Percentiles rank a stretch among this genome's conserved stretches.
These are phyloP conservation scores for Pulicaria dysenterica DNA, from an alignment of 129 eudicot species.

Conservation along the genomic window DNA sequence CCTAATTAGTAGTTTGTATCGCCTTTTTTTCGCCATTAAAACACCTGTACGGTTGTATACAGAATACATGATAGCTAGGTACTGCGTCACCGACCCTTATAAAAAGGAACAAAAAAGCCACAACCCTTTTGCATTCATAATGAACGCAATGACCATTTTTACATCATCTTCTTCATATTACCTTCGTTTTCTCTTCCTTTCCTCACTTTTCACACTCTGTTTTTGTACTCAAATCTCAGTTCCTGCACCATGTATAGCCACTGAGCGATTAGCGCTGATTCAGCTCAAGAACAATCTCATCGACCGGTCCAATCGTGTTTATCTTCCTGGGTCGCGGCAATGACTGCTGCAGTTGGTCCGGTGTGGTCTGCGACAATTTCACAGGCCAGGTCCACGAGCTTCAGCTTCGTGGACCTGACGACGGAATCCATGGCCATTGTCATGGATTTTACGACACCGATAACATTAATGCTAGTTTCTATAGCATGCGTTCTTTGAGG, in stretches of 20 bases:
- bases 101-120: not conserved
- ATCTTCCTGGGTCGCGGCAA: slow-evolving; percentile 40
- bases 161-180: not conserved
- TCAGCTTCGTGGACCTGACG: slow-evolving; percentile 26
- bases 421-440: slow-evolving; percentile 1
- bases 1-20: too few relatives aligned
- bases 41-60: too few relatives aligned
- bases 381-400: slow-evolving; percentile 40
- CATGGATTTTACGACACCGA: not conserved
- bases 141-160: not conserved
- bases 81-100: not conserved
- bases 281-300: slow-evolving; percentile 40
- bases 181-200: slow-evolving; percentile 6
- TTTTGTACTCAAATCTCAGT: not conserved
- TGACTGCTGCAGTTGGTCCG: slow-evolving; percentile 22
- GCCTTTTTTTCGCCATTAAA: too few relatives aligned
- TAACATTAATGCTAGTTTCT: not conserved
- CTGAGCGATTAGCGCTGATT: slow-evolving; percentile 19
- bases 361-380: slow-evolving; percentile 30
- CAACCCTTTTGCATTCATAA: not conserved
- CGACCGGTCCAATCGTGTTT: slow-evolving; percentile 38
- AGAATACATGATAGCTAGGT: not conserved
- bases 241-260: not conserved
- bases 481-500: slow-evolving; percentile 8
- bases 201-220: slow-evolving; percentile 10